phyloP scores from a whole-genome alignment of 2,329 filamentous ascomycete genomes.

The Ramularia endophylla region DNA sequence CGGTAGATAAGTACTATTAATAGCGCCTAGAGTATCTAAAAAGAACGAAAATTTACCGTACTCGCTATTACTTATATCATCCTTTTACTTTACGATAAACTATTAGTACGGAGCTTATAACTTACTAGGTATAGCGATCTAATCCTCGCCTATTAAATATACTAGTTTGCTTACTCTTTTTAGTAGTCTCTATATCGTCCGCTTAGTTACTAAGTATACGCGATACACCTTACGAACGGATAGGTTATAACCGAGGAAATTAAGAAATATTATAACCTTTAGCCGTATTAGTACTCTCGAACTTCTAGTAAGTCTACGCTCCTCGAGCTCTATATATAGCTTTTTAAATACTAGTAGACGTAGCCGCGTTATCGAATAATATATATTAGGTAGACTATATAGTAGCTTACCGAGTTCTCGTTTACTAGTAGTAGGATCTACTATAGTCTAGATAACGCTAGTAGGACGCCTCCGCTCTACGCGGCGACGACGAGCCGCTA shows the following conservation, averaged over 20 bases:
- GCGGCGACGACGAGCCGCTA: too few species aligned
- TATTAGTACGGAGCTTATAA: not conserved
- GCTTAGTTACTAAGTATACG: not conserved
- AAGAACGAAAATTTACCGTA: not conserved
- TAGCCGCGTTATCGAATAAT: not conserved
- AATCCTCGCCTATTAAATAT: not conserved
- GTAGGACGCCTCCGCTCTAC: too few species aligned
- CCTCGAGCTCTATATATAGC: not conserved
- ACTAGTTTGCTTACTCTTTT: not conserved
- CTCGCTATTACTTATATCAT: not conserved
- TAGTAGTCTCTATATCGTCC: not conserved
- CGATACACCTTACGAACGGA: not conserved
- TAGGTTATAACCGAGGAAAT: not conserved
- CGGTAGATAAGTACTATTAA: not conserved
- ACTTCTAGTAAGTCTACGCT: conserved; percentile 1
- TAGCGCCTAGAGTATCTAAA: not conserved
- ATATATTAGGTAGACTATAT: not conserved
- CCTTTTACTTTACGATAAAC: not conserved
- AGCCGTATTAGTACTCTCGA: not conserved
- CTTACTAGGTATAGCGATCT: not conserved
- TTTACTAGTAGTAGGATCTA: conserved; percentile 1
- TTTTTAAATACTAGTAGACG: not conserved
- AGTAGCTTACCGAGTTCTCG: not conserved
- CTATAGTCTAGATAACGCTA: not conserved
- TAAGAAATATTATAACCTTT: not conserved